Base-by-base conservation (phyloP, 441 rosid genomes). In the Erodium trifolium region DNA sequence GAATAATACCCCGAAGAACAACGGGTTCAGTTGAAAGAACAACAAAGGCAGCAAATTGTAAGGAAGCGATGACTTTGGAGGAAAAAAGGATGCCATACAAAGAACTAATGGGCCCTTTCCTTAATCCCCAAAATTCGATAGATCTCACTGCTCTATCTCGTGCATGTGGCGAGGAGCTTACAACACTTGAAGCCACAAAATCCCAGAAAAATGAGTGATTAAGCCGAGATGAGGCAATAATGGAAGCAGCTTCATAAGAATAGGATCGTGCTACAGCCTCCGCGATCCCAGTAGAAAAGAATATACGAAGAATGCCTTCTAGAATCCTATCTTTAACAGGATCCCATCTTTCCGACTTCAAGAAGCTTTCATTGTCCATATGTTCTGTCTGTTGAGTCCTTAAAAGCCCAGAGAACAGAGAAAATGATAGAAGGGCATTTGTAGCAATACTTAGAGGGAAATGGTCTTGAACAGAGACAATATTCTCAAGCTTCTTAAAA, bases 91-190 rank as follows among this genome's bases (percentile, higher is more conserved):
- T 75, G 68, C 96, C 85, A 81, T 90, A 94, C 77, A 94, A 83
- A 71, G 97, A 80, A 84, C 82, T 82, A 68, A 92, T 82, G 41
- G 97, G 79, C 75, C 96, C 97, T 78, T 80, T 88, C 78, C 84
- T 82, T 66, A 94, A 83, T 16, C 96, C 97, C 99, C 99, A 90
- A 73, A 88, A 86, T 73, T 91, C 96, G 70, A 90, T 81, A 18
- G 97, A 91, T 81, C 81, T 91, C 69, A 88, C 87, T 47, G 99
- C 97, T 85, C 87, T 86, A 68, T 87, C 97, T 78, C 89, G 90
- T 57, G 84, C 81, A 68, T 78, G 80, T 39, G 79, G 71, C 59
- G 97, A 81, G 72, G 99, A 87, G 66, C 80, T 78, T 2, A 87
- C 76, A 72, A 82, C 88, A 69, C 82, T 82, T 66, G 78, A 78